These are phyloP conservation scores for Calocybe gangraenosa DNA, from an alignment of 768 basidiomycete species.

Conservation along the genomic window DNA sequence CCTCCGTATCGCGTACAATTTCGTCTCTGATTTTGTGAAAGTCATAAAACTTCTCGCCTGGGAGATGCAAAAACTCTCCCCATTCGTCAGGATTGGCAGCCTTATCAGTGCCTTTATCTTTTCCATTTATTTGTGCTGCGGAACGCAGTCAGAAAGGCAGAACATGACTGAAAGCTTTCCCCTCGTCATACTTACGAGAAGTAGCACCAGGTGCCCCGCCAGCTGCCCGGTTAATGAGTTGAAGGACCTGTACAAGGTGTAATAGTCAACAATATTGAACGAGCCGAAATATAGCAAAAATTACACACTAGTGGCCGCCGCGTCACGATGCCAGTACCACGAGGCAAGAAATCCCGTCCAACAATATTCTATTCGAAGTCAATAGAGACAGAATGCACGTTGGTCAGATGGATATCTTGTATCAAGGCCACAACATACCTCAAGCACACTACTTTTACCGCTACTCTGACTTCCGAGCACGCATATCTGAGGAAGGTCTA, in stretches of 20 bases:
- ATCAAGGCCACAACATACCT: too few species aligned
- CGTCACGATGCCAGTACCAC: conserved; percentile 98
- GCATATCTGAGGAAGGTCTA: conserved; percentile 91
- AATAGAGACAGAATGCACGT: too few species aligned
- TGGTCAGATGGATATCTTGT: too few species aligned
- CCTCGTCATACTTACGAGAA: conserved; percentile 33
- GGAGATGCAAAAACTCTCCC: conserved; percentile 98
- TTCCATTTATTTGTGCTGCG: conserved; percentile 39
- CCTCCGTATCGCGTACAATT: conserved; percentile 95
- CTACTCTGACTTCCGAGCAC: conserved; percentile 90
- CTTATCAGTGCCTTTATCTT: conserved; percentile 56
- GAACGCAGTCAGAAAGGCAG: conserved; percentile 16
- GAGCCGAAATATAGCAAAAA: background rate
- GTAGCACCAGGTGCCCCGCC: conserved; percentile 28
- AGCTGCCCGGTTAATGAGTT: conserved; percentile 84
- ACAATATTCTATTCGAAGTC: conserved; percentile 76
- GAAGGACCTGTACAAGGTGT: conserved; percentile 59
- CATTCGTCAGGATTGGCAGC: conserved; percentile 91
- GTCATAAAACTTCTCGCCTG: conserved; percentile 96
- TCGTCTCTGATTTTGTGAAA: conserved; percentile 96
- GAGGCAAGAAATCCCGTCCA: conserved; percentile 96
- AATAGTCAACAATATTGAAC: background rate
- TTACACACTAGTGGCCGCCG: conserved; percentile 83
- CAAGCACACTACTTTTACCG: conserved; percentile 89
- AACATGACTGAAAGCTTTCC: background rate